Base-by-base conservation (phyloP, 176 grass and related monocot genomes). In the Bonia amplexicaulis region DNA sequence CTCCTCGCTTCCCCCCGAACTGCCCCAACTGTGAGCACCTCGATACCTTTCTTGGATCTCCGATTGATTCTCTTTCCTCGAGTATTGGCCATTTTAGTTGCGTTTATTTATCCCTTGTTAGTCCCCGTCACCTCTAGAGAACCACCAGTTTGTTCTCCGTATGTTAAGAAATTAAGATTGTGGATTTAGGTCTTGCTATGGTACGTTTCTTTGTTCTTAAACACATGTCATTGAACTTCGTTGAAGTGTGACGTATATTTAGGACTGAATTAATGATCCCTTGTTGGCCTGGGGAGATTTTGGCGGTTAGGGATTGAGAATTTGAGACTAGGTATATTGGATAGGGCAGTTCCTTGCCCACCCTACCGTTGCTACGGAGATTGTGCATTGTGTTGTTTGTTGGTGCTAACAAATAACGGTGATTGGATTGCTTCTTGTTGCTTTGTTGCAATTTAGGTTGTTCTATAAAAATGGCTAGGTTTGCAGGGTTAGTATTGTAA, bases 11-110 rank as follows among this genome's bases (percentile, higher is more conserved):
- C 85, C 86, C 35, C 86, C 83, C 0, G 86, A 94, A 94, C 69
- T 55, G 84, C 79, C 91, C 96, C 74, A 95, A 98, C 69, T 98
- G 96, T 98, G 51, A 76, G 86, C 45, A 25, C 62, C 69, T 60
- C 26, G 22, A 8, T 35, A 3, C 39, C 35, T 54, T 61, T 52
- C 42, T 55, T 27, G 26, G 41, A 17, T 31, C 54, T 53, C 19
- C 29, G 6, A 14, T 71, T 42, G 25, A 31, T 67, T 6, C n/a
- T 39, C 37, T 39, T 39, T 39, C 0, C 37, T 19, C 29, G 5
- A 25, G 5, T 40, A 10, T 80, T 77, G 10, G 17, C 4, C 13
- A 54, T 77, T 90, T 39, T 73, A 20, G 7, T 61, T 16, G 57
- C 12, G 45, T 2, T 41, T 39, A n/a, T n/a, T n/a, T 8, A 20